phyloP scores from a whole-genome alignment of 108 stramenopile genomes.

The Nitzschia sp. region DNA sequence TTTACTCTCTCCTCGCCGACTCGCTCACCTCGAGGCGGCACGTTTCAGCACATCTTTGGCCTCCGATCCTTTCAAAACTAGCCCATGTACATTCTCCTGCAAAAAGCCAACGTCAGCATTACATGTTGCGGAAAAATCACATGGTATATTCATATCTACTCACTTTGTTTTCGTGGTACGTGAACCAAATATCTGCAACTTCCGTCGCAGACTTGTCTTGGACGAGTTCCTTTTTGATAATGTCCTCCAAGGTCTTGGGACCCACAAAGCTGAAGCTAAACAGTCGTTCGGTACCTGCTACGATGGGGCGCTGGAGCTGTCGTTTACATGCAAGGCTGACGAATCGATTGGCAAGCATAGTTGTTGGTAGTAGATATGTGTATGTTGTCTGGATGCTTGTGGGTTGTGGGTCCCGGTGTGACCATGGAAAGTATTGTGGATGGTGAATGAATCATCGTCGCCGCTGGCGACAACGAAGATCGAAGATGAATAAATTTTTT shows the following conservation, averaged over 20 bases:
- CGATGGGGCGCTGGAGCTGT: neutral
- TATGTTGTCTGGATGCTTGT: no score
- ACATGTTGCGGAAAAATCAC: no score
- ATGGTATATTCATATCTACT: no score
- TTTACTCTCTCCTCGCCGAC: no score
- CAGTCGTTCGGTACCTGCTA: neutral
- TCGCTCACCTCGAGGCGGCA: conserved; percentile 47
- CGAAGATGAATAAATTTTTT: no score
- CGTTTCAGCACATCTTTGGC: conserved; percentile 47
- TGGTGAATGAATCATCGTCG: no score
- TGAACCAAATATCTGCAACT: conserved; percentile 76
- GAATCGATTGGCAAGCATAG: neutral
- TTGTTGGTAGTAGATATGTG: no score
- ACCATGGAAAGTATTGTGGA: no score
- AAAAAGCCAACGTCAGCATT: neutral
- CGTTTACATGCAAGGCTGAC: neutral
- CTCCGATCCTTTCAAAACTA: conserved; percentile 41
- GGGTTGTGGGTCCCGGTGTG: no score
- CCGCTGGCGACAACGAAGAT: no score
- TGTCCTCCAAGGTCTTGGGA: conserved; percentile 64
- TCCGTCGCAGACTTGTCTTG: conserved; percentile 58
- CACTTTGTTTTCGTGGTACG: conserved; percentile 74
- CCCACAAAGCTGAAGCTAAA: conserved; percentile 66
- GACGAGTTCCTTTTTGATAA: conserved; percentile 73
- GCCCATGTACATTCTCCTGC: conserved; percentile 46